Conservation (phyloP, 768 basidiomycete species). For the Nidularia pulvinata region DNA sequence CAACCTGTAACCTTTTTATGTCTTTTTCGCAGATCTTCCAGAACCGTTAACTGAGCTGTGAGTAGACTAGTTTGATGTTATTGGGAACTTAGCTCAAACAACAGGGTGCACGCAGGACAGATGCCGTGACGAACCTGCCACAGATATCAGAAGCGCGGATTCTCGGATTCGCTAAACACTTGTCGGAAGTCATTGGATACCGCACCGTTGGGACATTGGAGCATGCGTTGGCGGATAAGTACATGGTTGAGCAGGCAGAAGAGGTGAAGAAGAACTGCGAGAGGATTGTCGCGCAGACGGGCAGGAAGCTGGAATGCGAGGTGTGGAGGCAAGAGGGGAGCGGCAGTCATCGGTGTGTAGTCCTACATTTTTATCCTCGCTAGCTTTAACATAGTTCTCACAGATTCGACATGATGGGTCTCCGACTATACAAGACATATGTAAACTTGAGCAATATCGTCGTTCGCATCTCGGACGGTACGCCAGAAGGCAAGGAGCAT, state of each 20-base stretch:
- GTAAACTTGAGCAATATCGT: slow-evolving; percentile 88
- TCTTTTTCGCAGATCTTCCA: slow-evolving; percentile 46
- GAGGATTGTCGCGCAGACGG: slow-evolving; percentile 34
- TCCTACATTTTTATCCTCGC: not conserved
- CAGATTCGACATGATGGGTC: slow-evolving; percentile 93
- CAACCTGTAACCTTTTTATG: slow-evolving; percentile 2
- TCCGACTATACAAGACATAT: slow-evolving; percentile 85
- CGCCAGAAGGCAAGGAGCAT: slow-evolving; percentile 69
- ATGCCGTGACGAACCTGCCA: slow-evolving; percentile 57
- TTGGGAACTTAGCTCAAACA: not conserved
- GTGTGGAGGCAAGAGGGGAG: slow-evolving; percentile 90
- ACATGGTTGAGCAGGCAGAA: slow-evolving; percentile 73
- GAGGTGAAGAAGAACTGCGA: slow-evolving; percentile 65
- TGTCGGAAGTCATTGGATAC: slow-evolving; percentile 89
- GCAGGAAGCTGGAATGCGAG: slow-evolving; percentile 82
- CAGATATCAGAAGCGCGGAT: slow-evolving; percentile 76
- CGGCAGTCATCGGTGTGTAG: slow-evolving; percentile 79
- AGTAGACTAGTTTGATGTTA: slow-evolving; percentile 10
- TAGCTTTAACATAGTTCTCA: not conserved
- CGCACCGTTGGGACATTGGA: slow-evolving; percentile 91
- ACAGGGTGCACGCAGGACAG: slow-evolving; percentile 18
- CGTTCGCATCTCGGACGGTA: slow-evolving; percentile 82
- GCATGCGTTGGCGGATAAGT: slow-evolving; percentile 82
- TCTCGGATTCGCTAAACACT: slow-evolving; percentile 57
- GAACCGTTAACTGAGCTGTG: slow-evolving; percentile 53